Base-by-base conservation (phyloP, 2,329 filamentous ascomycete genomes). In the Chalara sp. region DNA sequence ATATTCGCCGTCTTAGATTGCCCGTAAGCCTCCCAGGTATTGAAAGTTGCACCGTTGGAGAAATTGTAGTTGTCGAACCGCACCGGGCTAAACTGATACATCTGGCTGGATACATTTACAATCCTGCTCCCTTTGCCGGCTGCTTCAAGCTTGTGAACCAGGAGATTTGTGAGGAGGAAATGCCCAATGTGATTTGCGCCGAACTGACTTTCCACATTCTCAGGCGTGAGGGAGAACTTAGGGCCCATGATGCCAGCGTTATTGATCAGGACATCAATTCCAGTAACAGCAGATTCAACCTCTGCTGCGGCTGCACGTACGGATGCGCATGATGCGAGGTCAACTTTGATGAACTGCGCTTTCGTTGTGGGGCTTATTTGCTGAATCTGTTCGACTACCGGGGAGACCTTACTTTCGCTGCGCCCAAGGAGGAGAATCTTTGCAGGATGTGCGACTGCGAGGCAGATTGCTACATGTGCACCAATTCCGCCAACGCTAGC, bases 161-260 rank as follows among this genome's bases (percentile, higher is more conserved):
- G 66, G 1, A 79, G 68, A 32, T 76, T 66, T 53, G 78, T 76
- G n/a, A 81, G 68, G 0, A 79, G 68, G 64, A 80, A 81, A 56
- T 79, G 74, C 11, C 65, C 69, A 4, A 82, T 64, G 56, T 80
- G 72, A 60, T 80, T 79, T 5, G 49, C 39, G 6, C 43, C 52
- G 30, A 54, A 46, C 12, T 54, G 52, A 6, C 39, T 41, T 32
- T 54, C 52, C 28, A 49, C 11, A 5, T 46, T 46, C 6, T 54
- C 52, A 10, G 41, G 43, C 7, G 49, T 45, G 6, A 44, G 35
- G 3, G 31, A 30, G 11, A 11, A 41, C 4, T 30, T 31, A 2
- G 44, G 7, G 28, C 2, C 32, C 49, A 52, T 54, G 6, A 57
- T 33, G n/a, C 54, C 55, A 12, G 55, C 55, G 39, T 52, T 56